These are phyloP conservation scores for Phytophthora cactorum DNA, from an alignment of 352 stramenopile genomes.

Conservation along the genomic window DNA sequence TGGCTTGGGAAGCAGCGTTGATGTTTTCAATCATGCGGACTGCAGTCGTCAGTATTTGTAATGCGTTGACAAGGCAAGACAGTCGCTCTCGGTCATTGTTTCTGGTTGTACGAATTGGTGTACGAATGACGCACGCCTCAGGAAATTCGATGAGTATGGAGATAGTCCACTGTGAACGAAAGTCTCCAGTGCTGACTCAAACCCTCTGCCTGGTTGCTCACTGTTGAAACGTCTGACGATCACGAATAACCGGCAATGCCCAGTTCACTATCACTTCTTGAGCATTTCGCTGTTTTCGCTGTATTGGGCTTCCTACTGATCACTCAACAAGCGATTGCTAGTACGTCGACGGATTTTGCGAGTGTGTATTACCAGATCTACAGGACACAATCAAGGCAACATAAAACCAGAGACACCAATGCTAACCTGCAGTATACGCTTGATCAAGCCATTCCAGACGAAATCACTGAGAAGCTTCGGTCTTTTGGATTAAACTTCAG, in stretches of 20 bases:
- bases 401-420: background rate
- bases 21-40: background rate
- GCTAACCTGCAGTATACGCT: background rate
- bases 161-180: constrained; percentile 3
- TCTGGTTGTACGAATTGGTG: constrained; percentile 7
- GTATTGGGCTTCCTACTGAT: background rate
- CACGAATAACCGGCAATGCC: constrained; percentile 12
- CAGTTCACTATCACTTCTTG: background rate
- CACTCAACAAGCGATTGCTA: background rate
- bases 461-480: constrained; percentile 27
- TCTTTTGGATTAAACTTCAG: constrained; percentile 28
- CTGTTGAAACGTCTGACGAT: constrained; percentile 9
- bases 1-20: background rate
- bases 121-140: background rate
- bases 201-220: background rate
- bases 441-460: constrained; percentile 20
- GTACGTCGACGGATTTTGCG: constrained; percentile 26
- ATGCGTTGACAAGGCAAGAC: constrained; percentile 16
- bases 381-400: constrained; percentile 8
- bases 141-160: constrained; percentile 7
- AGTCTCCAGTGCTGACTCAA: constrained; percentile 4
- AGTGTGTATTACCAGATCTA: constrained; percentile 32
- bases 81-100: background rate
- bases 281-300: background rate
- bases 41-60: constrained; percentile 9